Percentiles rank a stretch among this genome's conserved stretches.
Conservation (phyloP, 2,329 filamentous ascomycete species). For the Cadophora sp. region DNA sequence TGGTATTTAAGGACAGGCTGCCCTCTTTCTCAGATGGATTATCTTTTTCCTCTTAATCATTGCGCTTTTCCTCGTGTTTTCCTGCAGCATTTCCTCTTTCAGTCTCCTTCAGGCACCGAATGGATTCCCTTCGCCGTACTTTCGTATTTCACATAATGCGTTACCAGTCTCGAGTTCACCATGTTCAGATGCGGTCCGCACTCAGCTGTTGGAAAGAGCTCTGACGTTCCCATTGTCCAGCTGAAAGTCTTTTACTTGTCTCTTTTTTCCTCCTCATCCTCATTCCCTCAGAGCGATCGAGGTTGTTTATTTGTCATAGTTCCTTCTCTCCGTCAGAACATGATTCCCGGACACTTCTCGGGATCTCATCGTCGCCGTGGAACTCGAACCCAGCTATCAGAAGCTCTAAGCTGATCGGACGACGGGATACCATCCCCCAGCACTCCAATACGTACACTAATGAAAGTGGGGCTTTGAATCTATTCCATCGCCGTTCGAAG, state of each 20-base stretch:
- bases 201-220: background rate
- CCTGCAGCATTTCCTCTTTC: background rate
- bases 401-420: background rate
- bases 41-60: background rate
- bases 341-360: slow-evolving; percentile 12
- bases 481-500: background rate
- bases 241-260: background rate
- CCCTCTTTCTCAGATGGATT: background rate
- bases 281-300: background rate
- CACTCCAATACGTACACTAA: background rate
- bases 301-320: slow-evolving; percentile 11
- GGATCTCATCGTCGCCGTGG: background rate
- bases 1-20: background rate
- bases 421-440: background rate
- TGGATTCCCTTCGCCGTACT: background rate
- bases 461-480: background rate
- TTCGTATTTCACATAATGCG: background rate
- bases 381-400: background rate
- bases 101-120: background rate
- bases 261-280: background rate
- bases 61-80: background rate
- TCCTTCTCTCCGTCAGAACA: background rate
- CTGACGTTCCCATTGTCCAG: background rate
- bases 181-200: no score
- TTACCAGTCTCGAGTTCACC: no score